Evolutionary conservation across 116 monocot species (phyloP).

Genomic region (Phalaenopsis hybrid): DNA sequence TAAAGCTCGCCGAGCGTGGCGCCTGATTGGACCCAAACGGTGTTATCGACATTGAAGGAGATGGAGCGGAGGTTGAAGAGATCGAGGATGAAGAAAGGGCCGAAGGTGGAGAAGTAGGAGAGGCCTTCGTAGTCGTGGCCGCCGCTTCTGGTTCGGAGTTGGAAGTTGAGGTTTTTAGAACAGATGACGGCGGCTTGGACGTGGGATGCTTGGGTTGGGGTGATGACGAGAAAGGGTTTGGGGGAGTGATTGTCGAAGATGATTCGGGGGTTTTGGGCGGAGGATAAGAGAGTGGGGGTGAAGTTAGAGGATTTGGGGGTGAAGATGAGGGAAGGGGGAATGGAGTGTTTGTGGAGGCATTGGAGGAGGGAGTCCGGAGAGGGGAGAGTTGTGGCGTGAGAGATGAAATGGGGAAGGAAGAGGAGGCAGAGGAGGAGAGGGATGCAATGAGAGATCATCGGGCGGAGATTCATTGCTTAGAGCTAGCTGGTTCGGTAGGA

Average conservation of each 20-base stretch:
- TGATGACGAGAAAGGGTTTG: conserved; percentile 32
- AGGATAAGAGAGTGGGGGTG: conserved; percentile 16
- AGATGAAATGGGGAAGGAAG: background rate
- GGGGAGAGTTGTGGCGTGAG: background rate
- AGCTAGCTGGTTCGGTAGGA: no score
- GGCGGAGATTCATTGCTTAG: background rate
- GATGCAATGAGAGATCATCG: background rate
- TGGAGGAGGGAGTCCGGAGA: conserved; percentile 1
- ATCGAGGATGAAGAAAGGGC: conserved; percentile 25
- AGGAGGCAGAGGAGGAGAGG: background rate
- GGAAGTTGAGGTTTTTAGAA: conserved; percentile 10
- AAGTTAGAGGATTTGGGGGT: conserved; percentile 13
- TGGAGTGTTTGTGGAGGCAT: conserved; percentile 14
- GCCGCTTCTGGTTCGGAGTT: conserved; percentile 30
- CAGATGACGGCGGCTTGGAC: conserved; percentile 28
- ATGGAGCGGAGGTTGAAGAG: conserved; percentile 25
- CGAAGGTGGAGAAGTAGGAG: conserved; percentile 28
- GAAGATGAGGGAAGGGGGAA: conserved; percentile 2
- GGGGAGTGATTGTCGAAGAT: background rate
- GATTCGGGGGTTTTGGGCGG: conserved; percentile 27
- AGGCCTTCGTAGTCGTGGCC: conserved; percentile 66
- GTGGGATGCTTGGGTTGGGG: conserved; percentile 23
- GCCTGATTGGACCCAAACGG: conserved; percentile 34
- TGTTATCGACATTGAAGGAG: conserved; percentile 11
- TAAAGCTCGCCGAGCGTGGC: conserved; percentile 26